These are phyloP conservation scores for Fusarium compactum DNA, from an alignment of 2,329 filamentous ascomycete species.

Conservation along the genomic window DNA sequence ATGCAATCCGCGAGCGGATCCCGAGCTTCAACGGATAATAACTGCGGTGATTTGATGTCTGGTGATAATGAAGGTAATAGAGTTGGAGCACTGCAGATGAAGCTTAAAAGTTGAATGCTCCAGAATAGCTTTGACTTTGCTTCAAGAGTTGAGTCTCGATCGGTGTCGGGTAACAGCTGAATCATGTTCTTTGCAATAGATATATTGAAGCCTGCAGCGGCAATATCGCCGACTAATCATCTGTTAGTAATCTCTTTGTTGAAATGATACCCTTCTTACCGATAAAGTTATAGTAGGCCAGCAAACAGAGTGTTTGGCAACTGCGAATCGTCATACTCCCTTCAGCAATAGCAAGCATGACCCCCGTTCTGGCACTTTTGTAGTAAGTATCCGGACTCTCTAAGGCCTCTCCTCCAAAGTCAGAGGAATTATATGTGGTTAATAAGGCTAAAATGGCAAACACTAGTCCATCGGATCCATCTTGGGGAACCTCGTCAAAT, in stretches of 20 bases:
- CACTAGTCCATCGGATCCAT: slow-evolving; percentile 5
- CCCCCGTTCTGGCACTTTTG: neutral
- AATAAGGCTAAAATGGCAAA: slow-evolving; percentile 16
- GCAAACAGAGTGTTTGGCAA: slow-evolving; percentile 11
- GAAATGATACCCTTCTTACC: neutral
- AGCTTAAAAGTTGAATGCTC: slow-evolving; percentile 13
- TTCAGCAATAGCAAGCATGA: slow-evolving; percentile 27
- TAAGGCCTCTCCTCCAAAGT: neutral
- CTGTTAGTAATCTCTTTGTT: neutral
- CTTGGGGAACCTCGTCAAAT: neutral
- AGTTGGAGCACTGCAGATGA: neutral
- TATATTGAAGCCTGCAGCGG: slow-evolving; percentile 27
- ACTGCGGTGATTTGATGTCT: neutral
- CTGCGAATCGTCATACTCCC: slow-evolving; percentile 6
- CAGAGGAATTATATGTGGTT: neutral
- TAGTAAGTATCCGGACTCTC: slow-evolving; percentile 7
- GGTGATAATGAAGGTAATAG: neutral
- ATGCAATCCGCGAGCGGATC: neutral
- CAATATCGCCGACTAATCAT: slow-evolving; percentile 2
- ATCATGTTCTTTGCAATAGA: slow-evolving; percentile 17
- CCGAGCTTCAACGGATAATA: neutral
- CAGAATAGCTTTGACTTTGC: slow-evolving; percentile 12
- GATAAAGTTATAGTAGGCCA: slow-evolving; percentile 23
- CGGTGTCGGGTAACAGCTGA: neutral
- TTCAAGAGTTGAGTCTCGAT: neutral